A percentile compares a stretch with the other conserved stretches of the same genome.
Evolutionary conservation across 805 yeast genomes (phyloP).

Genomic region (Kregervanrija pseudodelftensis): DNA sequence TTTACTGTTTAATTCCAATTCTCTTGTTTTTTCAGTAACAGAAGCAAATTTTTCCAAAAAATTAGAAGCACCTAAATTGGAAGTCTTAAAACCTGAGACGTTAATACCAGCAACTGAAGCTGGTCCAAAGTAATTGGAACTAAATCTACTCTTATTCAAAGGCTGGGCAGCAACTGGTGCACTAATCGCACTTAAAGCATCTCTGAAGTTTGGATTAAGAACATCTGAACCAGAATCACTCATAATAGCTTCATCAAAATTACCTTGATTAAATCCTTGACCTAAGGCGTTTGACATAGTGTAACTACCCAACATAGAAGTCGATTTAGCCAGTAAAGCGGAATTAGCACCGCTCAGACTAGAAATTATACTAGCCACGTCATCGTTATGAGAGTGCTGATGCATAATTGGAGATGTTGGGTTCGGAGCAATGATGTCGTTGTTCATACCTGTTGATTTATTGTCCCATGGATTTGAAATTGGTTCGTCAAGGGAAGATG

Average conservation of each 20-base stretch:
- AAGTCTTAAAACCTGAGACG: slow-evolving; percentile 20
- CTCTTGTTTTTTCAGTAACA: slow-evolving; percentile 65
- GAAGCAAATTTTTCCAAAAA: slow-evolving; percentile 58
- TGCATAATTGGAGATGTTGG: slow-evolving; percentile 12
- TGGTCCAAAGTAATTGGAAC: slow-evolving; percentile 42
- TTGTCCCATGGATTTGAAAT: slow-evolving; percentile 25
- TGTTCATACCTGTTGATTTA: slow-evolving; percentile 14
- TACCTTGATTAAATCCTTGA: slow-evolving; percentile 6
- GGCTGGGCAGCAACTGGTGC: slow-evolving; percentile 21
- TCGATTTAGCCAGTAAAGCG: slow-evolving; percentile 18
- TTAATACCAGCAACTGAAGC: slow-evolving; percentile 51
- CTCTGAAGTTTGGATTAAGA: slow-evolving; percentile 18
- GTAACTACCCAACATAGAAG: slow-evolving; percentile 17
- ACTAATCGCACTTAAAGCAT: slow-evolving; percentile 27
- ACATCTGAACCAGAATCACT: slow-evolving; percentile 29
- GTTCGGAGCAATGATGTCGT: slow-evolving; percentile 15
- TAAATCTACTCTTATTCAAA: slow-evolving; percentile 24
- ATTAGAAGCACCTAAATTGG: slow-evolving; percentile 28
- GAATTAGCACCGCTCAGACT: slow-evolving; percentile 22
- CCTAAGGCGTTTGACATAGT: not conserved
- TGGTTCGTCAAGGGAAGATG: slow-evolving; percentile 21
- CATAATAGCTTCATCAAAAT: slow-evolving; percentile 20
- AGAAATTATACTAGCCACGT: slow-evolving; percentile 29
- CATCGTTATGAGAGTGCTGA: slow-evolving; percentile 13
- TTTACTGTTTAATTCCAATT: slow-evolving; percentile 36